phyloP scores from a whole-genome alignment of 495 filamentous ascomycete genomes.

The Aspergillus nanangensis region DNA sequence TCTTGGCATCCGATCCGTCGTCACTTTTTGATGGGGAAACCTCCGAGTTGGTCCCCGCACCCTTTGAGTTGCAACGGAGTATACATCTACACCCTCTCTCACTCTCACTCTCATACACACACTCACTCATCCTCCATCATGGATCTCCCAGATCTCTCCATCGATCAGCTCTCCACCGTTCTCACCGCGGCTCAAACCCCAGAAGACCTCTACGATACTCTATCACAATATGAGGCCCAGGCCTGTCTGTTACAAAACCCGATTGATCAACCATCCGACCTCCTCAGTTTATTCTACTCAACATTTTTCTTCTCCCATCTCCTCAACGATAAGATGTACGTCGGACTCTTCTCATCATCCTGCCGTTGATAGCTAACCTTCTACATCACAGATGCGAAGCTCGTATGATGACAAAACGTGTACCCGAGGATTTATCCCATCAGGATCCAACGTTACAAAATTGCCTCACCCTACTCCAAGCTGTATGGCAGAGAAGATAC shows the following conservation, averaged over 20 bases:
- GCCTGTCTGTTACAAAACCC: constrained; percentile 30
- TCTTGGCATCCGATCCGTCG: constrained; percentile 19
- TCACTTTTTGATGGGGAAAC: constrained; percentile 25
- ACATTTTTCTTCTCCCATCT: constrained; percentile 49
- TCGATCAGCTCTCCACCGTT: constrained; percentile 36
- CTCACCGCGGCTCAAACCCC: constrained; percentile 29
- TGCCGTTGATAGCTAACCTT: constrained; percentile 1
- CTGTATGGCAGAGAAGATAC: constrained; percentile 47
- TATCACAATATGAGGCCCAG: constrained; percentile 42
- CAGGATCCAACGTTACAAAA: constrained; percentile 40
- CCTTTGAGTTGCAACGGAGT: no score
- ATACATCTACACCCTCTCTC: no score
- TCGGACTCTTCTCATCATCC: not conserved
- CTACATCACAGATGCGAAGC: constrained; percentile 40
- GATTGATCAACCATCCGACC: constrained; percentile 14
- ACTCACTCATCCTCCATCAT: constrained; percentile 21
- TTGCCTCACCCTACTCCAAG: constrained; percentile 40
- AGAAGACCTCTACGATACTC: constrained; percentile 36
- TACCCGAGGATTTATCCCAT: constrained; percentile 33
- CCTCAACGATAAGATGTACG: constrained; percentile 48
- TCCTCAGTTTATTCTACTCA: constrained; percentile 46
- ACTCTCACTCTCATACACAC: not conserved
- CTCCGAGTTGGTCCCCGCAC: constrained; percentile 36
- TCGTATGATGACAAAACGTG: constrained; percentile 45
- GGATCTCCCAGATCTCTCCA: constrained; percentile 30